Percentiles rank a stretch among this genome's conserved stretches.
Evolutionary conservation across 2,329 filamentous ascomycete genomes (phyloP).

Genomic region (Pestalotiopsis sp.): DNA sequence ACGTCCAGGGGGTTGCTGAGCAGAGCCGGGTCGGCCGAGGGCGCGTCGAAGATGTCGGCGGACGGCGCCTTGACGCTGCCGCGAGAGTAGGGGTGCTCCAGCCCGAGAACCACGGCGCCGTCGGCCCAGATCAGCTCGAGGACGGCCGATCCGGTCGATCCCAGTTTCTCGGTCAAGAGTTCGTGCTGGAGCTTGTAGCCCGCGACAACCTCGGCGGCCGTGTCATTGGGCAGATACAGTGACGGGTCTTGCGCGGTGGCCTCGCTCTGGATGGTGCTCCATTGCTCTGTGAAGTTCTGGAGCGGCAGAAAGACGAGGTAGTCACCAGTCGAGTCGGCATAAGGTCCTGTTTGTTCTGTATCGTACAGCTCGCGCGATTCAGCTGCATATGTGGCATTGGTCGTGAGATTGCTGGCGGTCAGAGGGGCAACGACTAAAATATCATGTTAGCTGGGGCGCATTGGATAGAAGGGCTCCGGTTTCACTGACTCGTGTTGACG

Average conservation of each 20-base stretch:
- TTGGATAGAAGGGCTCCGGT: too few relatives aligned
- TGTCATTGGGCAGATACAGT: slow-evolving; percentile 23
- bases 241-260: slow-evolving; percentile 20
- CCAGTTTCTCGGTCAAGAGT: slow-evolving; percentile 3
- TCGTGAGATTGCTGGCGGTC: slow-evolving; percentile 16
- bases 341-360: slow-evolving; percentile 24
- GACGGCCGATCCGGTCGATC: background rate
- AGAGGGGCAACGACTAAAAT: background rate
- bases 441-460: background rate
- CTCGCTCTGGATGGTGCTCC: slow-evolving; percentile 13
- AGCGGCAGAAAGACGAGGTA: slow-evolving; percentile 18
- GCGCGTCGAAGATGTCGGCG: slow-evolving; percentile 45
- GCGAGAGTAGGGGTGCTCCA: slow-evolving; percentile 47
- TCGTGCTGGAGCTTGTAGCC: slow-evolving; percentile 18
- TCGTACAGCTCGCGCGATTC: slow-evolving; percentile 24
- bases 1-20: slow-evolving; percentile 54
- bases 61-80: slow-evolving; percentile 56
- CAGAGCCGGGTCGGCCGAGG: slow-evolving; percentile 46
- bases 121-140: slow-evolving; percentile 15
- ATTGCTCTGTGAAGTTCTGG: slow-evolving; percentile 12
- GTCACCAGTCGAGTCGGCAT: slow-evolving; percentile 23
- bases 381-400: slow-evolving; percentile 22
- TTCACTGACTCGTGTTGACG: background rate
- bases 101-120: slow-evolving; percentile 15
- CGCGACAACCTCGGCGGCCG: slow-evolving; percentile 21